phyloP scores from a whole-genome alignment of 1,139 yeast genomes.

The Yamadazyma kanchanaburiensis region DNA sequence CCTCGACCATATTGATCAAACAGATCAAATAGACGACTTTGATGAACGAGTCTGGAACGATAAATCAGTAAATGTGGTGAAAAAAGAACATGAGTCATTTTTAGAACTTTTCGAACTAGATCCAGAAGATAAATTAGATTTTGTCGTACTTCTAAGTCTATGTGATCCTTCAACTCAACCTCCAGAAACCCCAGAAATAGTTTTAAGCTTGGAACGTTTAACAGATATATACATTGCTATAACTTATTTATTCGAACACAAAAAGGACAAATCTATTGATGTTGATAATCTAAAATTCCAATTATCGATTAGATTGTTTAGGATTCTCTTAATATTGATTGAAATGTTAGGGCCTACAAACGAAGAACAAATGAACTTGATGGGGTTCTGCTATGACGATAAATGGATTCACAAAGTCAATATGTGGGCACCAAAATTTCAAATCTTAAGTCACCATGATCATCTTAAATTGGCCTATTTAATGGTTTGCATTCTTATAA shows the following conservation, averaged over 20 bases:
- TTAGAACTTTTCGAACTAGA: slow-evolving; percentile 2
- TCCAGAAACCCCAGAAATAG: slow-evolving; percentile 49
- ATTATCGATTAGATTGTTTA: slow-evolving; percentile 8
- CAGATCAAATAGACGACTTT: no score
- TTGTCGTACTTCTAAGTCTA: slow-evolving; percentile 37
- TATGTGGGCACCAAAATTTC: slow-evolving; percentile 52
- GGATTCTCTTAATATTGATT: slow-evolving; percentile 4
- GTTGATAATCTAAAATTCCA: slow-evolving; percentile 5
- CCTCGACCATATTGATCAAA: no score
- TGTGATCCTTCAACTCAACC: slow-evolving; percentile 73
- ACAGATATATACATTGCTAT: slow-evolving; percentile 49
- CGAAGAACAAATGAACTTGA: slow-evolving; percentile 11
- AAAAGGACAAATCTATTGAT: slow-evolving; percentile 17
- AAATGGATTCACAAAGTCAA: slow-evolving; percentile 39
- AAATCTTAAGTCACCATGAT: slow-evolving; percentile 24
- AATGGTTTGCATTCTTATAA: slow-evolving; percentile 42
- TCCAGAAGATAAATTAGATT: slow-evolving; percentile 9
- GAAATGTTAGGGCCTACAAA: slow-evolving; percentile 10
- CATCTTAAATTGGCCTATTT: slow-evolving; percentile 29
- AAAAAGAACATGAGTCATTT: slow-evolving; percentile 1
- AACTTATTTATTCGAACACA: slow-evolving; percentile 1
- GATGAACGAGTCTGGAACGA: no score
- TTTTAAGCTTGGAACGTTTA: slow-evolving; percentile 53
- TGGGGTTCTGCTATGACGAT: slow-evolving; percentile 20
- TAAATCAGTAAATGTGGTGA: no score